Conservation (phyloP, 176 grass and related monocot genomes). For the Oropetium thomaeum region DNA sequence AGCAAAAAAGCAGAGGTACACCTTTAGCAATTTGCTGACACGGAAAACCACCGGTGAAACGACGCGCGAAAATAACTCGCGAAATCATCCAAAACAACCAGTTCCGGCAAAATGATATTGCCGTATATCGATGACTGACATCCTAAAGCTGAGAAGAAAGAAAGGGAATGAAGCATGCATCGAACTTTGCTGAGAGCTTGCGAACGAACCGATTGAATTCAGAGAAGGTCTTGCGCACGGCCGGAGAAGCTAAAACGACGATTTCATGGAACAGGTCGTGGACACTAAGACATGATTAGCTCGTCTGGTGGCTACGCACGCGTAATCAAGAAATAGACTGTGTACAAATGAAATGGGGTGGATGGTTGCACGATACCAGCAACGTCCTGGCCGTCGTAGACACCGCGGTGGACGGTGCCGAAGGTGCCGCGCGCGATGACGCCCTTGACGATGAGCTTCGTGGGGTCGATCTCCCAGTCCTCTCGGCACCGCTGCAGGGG, state of each 20-base stretch:
- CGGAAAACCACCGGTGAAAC: conserved; percentile 41
- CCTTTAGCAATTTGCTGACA: conserved; percentile 57
- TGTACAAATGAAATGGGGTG: background rate
- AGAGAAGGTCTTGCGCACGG: background rate
- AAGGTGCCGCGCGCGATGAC: conserved; percentile 95
- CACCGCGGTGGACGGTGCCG: conserved; percentile 87
- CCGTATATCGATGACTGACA: conserved; percentile 6
- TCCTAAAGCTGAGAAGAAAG: background rate
- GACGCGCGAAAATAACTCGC: conserved; percentile 31
- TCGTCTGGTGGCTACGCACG: background rate
- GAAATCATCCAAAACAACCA: conserved; percentile 29
- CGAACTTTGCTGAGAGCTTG: background rate
- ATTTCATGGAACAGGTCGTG: conserved; percentile 46
- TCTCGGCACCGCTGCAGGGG: conserved; percentile 45
- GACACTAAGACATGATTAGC: background rate
- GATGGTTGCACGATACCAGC: conserved; percentile 55
- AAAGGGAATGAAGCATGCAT: conserved; percentile 13
- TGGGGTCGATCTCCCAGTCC: conserved; percentile 95
- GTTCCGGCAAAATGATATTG: conserved; percentile 34
- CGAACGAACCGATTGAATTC: background rate
- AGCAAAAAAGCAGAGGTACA: conserved; percentile 53
- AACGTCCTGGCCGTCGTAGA: conserved; percentile 99
- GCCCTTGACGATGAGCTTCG: conserved; percentile 82
- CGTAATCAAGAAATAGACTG: background rate
- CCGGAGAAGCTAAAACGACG: background rate